These are phyloP conservation scores for Scedosporium dehoogii DNA, from an alignment of 2,329 filamentous ascomycete genomes.

Conservation along the genomic window DNA sequence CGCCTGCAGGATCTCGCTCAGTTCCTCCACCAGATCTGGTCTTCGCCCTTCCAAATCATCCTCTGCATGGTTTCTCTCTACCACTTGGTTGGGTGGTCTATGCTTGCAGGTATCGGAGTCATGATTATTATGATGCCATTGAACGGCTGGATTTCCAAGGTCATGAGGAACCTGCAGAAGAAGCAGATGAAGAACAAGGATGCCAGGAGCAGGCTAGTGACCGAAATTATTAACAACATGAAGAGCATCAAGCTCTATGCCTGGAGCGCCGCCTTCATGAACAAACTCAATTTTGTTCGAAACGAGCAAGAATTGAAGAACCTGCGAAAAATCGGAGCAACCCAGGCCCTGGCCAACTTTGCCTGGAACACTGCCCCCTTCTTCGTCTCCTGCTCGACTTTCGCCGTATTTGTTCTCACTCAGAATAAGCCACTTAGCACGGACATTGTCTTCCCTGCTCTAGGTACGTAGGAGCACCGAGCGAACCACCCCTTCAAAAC, in stretches of 20 bases:
- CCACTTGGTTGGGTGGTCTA: conserved; percentile 85
- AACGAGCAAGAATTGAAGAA: conserved; percentile 96
- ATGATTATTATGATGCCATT: conserved; percentile 98
- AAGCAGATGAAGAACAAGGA: conserved; percentile 99
- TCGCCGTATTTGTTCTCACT: conserved; percentile 86
- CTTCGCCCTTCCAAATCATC: conserved; percentile 89
- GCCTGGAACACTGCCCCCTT: conserved; percentile 98
- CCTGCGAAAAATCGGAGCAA: conserved; percentile 87
- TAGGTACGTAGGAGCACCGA: conserved; percentile 19
- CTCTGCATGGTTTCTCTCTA: conserved; percentile 96
- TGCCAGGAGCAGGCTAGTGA: conserved; percentile 81
- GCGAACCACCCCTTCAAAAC: not conserved
- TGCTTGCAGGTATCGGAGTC: conserved; percentile 87
- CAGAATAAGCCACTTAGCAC: conserved; percentile 74
- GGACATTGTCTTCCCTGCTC: conserved; percentile 88
- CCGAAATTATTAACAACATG: conserved; percentile 98
- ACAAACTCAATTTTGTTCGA: conserved; percentile 88
- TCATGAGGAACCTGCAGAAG: conserved; percentile 94
- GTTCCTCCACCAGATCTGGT: conserved; percentile 93
- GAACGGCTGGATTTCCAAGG: conserved; percentile 80
- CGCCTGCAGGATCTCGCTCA: conserved; percentile 90
- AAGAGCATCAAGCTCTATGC: conserved; percentile 99
- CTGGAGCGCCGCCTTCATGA: conserved; percentile 96
- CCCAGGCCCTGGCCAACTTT: conserved; percentile 90
- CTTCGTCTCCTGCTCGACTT: conserved; percentile 93